Evolutionary conservation across 192 early-diverging fungal species (phyloP).

Genomic region (Coemansia sp.): DNA sequence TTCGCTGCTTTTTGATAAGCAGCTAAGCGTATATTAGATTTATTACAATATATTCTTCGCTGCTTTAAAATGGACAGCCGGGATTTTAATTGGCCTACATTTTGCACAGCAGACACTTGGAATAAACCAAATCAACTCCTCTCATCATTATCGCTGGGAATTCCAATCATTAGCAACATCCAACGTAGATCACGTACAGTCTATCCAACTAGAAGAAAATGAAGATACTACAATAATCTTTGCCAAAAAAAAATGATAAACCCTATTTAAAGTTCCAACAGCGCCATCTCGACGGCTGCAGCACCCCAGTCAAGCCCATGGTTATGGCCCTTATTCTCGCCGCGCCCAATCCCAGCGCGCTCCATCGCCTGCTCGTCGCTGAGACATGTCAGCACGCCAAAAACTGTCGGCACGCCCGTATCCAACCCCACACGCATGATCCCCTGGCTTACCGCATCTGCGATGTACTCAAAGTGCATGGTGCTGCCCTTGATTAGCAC

Average conservation of each 20-base stretch:
- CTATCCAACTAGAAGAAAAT: background rate
- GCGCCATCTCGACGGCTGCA: constrained; percentile 95
- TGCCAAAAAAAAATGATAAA: background rate
- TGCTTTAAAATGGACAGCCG: no score
- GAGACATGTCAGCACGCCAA: constrained; percentile 95
- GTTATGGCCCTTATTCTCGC: constrained; percentile 75
- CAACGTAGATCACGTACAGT: no score
- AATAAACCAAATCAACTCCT: no score
- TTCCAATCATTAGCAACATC: no score
- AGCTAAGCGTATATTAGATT: no score
- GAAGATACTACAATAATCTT: background rate
- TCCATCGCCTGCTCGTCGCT: constrained; percentile 89
- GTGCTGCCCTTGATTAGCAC: constrained; percentile 99
- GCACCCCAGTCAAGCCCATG: constrained; percentile 95
- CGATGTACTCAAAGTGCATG: constrained; percentile 99
- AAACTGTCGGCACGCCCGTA: constrained; percentile 81
- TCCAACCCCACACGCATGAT: constrained; percentile 97
- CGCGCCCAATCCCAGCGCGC: constrained; percentile 68
- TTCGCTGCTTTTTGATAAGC: no score
- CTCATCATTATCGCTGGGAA: no score
- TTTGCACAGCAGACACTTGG: no score
- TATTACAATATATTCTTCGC: no score
- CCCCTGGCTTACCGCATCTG: constrained; percentile 88
- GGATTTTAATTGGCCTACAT: no score
- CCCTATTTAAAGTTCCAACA: constrained; percentile 59